Evolutionary conservation across 2,329 filamentous ascomycete genomes (phyloP), one percentile per base, ranked within the genome.

Genomic region (Cladosporium sp.): DNA sequence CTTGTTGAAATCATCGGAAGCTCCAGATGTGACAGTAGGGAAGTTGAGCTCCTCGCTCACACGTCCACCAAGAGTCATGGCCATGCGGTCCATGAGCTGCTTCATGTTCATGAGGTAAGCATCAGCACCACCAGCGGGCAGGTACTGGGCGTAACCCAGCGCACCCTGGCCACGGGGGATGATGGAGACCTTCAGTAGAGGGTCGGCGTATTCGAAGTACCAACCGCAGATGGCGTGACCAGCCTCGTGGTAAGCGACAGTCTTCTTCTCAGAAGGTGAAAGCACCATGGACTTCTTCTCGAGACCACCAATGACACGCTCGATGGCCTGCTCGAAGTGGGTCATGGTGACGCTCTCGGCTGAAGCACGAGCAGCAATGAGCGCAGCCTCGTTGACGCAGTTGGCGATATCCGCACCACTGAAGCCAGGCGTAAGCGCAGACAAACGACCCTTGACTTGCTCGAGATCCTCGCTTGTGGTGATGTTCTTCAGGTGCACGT

Each of bases 71-170:
- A 99, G 89, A 2, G 94, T 97, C 95, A 99, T 99, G 70, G 95
- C 95, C 95, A 99, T 99, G 72, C 95, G 93, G 79, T 99, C 95
- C 92, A 98, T 97, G 51, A 99, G 85, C 81, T 99, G 95, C 77
- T 93, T 90, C 70, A 92, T 90, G 75, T 90, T 97, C 93, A 99
- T 95, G 70, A 99, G 86, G 78, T 98, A 98, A 10, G 92, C 92
- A 76, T 99, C 95, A 65, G 89, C 89, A 76, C 98, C 95, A 67
- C 90, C 89, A 26, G 90, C 86, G 0, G 95, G 95, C n/a, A 99
- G 86, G 78, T 98, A 98, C 79, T 99, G 95, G 1, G 95, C 95
- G 77, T 99, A 99, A 10, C 95, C 95, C 18, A 99, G 85, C 30
- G 93, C 93, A 41, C 93, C 95, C 78, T 95, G 91, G 65, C 94